Percentiles rank a stretch among this genome's conserved stretches.
Conservation (phyloP, 331 rosid species). For the Rosa hybrid region DNA sequence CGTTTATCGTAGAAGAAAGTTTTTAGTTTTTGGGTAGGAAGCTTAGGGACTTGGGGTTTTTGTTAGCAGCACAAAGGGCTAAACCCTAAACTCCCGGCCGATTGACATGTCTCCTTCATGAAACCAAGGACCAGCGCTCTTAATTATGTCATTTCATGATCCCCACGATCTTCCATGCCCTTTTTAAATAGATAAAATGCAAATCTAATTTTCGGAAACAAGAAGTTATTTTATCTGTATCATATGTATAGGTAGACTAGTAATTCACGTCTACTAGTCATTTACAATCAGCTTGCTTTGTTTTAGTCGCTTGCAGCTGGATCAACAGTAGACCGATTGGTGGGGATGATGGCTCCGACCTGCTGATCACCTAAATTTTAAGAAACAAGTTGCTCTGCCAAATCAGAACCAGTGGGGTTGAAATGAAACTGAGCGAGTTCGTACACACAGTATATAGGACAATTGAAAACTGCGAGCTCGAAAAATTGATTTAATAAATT, state of each 20-base stretch:
- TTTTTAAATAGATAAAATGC: not conserved
- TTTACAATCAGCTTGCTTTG: not conserved
- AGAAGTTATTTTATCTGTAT: not conserved
- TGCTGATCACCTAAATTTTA: slow-evolving; percentile 2
- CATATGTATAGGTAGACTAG: not conserved
- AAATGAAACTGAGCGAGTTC: not conserved
- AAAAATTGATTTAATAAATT: slow-evolving; percentile 12
- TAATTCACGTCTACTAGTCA: slow-evolving; percentile 11
- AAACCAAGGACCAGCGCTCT: too few species aligned
- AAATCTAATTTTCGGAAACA: not conserved
- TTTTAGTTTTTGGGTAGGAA: not conserved
- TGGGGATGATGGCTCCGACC: not conserved
- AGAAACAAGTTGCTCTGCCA: slow-evolving; percentile 7
- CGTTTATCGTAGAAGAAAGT: not conserved
- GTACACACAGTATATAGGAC: not conserved
- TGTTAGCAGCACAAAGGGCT: not conserved
- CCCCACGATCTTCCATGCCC: not conserved
- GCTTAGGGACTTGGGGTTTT: not conserved
- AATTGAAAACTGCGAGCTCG: not conserved
- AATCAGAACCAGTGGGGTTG: not conserved
- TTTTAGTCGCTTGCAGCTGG: not conserved
- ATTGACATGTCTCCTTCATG: not conserved
- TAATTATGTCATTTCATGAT: not conserved
- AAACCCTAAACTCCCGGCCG: not conserved
- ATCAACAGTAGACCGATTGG: not conserved